Conservation (phyloP, 805 yeast genomes). For the Nakazawaea ambrosiae region DNA sequence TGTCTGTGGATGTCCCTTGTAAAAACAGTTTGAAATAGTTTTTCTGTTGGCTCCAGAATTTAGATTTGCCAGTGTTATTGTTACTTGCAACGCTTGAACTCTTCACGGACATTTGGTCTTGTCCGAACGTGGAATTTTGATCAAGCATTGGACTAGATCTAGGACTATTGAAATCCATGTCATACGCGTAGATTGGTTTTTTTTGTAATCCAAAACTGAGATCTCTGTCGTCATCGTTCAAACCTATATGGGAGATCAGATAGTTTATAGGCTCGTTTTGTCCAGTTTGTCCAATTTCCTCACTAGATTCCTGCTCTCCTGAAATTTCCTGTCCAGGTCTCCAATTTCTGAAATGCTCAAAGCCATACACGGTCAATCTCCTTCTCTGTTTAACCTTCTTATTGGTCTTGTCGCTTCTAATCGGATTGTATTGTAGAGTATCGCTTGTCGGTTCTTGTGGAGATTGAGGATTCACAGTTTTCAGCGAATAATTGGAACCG, state of each 20-base stretch:
- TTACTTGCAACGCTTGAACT: no score
- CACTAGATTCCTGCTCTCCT: background rate
- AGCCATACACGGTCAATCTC: constrained; percentile 4
- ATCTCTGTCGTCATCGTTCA: background rate
- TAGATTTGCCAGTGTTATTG: background rate
- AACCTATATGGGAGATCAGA: background rate
- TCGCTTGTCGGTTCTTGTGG: background rate
- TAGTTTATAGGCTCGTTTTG: no score
- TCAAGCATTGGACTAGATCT: constrained; percentile 15
- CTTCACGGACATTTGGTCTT: no score
- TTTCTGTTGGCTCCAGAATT: background rate
- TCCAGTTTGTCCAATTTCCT: no score
- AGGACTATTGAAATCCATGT: constrained; percentile 13
- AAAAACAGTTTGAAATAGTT: background rate
- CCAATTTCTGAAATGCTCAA: background rate
- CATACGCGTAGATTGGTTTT: constrained; percentile 4
- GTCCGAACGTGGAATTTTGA: no score
- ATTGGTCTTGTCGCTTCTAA: background rate
- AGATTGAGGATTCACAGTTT: background rate
- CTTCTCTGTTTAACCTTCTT: background rate
- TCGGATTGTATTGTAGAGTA: no score
- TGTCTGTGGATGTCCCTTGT: no score
- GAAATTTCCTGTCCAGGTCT: background rate
- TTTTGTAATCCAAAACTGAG: constrained; percentile 2
- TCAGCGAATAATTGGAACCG: constrained; percentile 4